These are phyloP conservation scores for Coemansia javaensis DNA, from an alignment of 192 early-diverging fungal genomes.

Conservation along the genomic window DNA sequence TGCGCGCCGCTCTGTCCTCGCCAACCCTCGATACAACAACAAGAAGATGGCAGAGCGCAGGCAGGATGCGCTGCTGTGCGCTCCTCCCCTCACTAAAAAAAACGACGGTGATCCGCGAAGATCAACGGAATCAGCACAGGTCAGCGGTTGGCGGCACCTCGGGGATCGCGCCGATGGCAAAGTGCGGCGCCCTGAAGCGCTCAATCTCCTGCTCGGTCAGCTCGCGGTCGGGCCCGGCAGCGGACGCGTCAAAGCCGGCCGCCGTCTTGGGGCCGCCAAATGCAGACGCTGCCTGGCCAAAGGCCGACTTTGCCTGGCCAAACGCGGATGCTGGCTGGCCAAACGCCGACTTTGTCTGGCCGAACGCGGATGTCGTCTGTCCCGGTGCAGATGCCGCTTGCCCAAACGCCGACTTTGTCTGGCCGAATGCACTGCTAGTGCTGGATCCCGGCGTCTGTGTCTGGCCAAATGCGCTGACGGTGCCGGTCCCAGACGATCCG, in stretches of 20 bases:
- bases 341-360: neutral
- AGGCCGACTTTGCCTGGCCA: neutral
- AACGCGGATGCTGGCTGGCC: neutral
- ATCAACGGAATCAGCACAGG: too few relatives aligned
- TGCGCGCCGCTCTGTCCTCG: too few relatives aligned
- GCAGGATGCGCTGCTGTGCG: too few relatives aligned
- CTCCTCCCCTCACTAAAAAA: too few relatives aligned
- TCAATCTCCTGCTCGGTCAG: slow-evolving; percentile 26
- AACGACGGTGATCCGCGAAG: too few relatives aligned
- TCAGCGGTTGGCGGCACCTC: slow-evolving; percentile 28
- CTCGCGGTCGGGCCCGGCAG: slow-evolving; percentile 10
- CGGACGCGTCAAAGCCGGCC: neutral
- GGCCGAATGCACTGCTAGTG: too few relatives aligned
- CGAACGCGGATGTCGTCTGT: slow-evolving; percentile 3
- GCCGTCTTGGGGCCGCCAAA: neutral
- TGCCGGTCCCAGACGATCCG: neutral
- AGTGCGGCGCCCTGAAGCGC: slow-evolving; percentile 14
- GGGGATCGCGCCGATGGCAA: slow-evolving; percentile 24
- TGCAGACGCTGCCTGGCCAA: neutral
- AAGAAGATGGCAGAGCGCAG: too few relatives aligned
- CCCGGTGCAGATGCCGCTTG: neutral
- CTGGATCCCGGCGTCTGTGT: too few relatives aligned
- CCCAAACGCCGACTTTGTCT: neutral
- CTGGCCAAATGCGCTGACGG: neutral
- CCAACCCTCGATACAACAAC: too few relatives aligned